Evolutionary conservation across 768 basidiomycete genomes (phyloP), one percentile per base, ranked within the genome.

Genomic region (Multifurca ochricompacta): DNA sequence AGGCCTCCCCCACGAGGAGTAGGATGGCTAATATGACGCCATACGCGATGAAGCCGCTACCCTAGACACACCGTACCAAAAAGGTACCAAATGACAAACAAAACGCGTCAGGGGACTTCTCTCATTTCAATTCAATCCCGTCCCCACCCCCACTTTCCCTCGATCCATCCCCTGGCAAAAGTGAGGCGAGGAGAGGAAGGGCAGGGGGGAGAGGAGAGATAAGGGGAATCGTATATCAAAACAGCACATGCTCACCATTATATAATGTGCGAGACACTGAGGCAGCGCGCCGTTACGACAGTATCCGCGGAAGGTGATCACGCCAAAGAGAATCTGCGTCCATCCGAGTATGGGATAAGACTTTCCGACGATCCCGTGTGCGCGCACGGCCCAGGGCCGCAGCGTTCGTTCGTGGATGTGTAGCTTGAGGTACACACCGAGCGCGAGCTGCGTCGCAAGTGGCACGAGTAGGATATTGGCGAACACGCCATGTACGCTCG

Each of bases 351-450:
- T 70, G 0, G 93, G 92, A 66, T 87, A 96, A 9, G 73, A 58
- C 66, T 87, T 93, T 13, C 93, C 93, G 14, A 96, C 69, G n/a
- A 88, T 62, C 0, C 88, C 85, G 61, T 95, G 93, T 1, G 72
- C 71, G 3, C 71, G 67, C 4, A 91, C 87, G 0, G 83, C 82
- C 64, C 76, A 86, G 1, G 85, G 86, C 36, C 93, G 77, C 9
- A 84, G 58, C 1, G 82, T 79, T 55, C 75, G 74, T 68, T 95
- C 90, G 58, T 93, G 77, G 25, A 96, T 83, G 67, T 96, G 94
- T 6, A 94, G 71, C 69, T 95, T 96, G 62, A 97, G 83, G 69
- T 95, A 97, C 40, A 91, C 78, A 4, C 94, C 94, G 44, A 91
- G 72, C 21, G 67, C 62, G 10, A 87, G 72, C 69, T 96, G 93